A percentile compares a stretch with the other conserved stretches of the same genome.
These are phyloP conservation scores for Suillus plorans DNA, from an alignment of 768 basidiomycete species.

Conservation along the genomic window DNA sequence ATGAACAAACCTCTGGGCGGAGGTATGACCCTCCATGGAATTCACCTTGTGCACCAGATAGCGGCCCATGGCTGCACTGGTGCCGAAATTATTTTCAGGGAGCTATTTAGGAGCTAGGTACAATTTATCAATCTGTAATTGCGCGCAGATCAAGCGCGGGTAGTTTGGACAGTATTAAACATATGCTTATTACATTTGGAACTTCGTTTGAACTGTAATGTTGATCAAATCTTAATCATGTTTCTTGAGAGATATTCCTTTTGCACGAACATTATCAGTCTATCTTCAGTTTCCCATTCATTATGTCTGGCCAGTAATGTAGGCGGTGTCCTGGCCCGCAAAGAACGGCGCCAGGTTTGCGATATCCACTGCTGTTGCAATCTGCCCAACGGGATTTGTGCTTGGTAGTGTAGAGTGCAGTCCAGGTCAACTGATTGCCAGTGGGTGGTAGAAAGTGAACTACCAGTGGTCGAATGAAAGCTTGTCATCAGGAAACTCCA, in stretches of 20 bases:
- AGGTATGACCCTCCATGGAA: neutral
- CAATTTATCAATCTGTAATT: neutral
- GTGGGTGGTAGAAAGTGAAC: neutral
- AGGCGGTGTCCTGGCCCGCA: constrained; percentile 25
- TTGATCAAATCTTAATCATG: neutral
- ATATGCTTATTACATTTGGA: neutral
- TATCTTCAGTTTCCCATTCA: neutral
- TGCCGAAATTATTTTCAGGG: neutral
- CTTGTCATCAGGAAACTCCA: neutral
- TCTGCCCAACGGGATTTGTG: neutral
- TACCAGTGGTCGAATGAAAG: neutral
- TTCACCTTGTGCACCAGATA: neutral
- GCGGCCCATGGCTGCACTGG: neutral
- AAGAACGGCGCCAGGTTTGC: constrained; percentile 28
- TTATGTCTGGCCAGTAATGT: constrained; percentile 12
- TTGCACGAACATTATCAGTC: neutral
- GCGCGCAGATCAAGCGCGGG: too few species aligned
- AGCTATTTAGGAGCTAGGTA: neutral
- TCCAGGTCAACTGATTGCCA: neutral
- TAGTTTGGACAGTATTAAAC: neutral
- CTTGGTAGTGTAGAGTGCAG: neutral
- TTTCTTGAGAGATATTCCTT: neutral
- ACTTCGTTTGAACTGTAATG: neutral
- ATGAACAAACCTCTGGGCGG: neutral
- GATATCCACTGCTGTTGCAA: neutral